These are phyloP conservation scores for Backusella liffmaniae DNA, from an alignment of 192 early-diverging fungal genomes.

Conservation along the genomic window DNA sequence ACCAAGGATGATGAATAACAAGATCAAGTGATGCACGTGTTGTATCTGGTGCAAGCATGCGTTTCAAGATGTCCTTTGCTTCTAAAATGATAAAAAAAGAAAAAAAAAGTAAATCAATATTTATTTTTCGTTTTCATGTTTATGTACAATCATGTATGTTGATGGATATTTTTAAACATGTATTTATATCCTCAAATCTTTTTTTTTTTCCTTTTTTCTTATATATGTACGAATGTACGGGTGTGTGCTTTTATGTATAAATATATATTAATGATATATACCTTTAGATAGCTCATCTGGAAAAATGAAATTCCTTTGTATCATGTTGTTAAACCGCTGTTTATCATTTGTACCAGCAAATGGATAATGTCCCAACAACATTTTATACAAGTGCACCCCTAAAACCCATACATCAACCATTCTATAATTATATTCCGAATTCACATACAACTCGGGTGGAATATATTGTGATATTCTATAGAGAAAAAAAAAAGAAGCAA, in stretches of 20 bases:
- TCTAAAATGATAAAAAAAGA: constrained; percentile 17
- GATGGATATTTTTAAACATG: neutral
- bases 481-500: neutral
- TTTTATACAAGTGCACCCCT: constrained; percentile 85
- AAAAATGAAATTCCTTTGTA: constrained; percentile 23
- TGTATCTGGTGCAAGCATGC: constrained; percentile 33
- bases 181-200: neutral
- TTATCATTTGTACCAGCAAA: constrained; percentile 41
- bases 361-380: constrained; percentile 53
- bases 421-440: neutral
- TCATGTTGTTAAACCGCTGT: constrained; percentile 32
- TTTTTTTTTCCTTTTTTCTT: neutral
- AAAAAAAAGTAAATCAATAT: too few species aligned
- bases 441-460: constrained; percentile 16
- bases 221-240: neutral
- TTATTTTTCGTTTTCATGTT: too few species aligned
- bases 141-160: neutral
- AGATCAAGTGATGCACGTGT: constrained; percentile 35
- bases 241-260: neutral
- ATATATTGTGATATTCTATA: constrained; percentile 29
- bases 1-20: constrained; percentile 37
- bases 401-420: constrained; percentile 83
- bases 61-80: constrained; percentile 34
- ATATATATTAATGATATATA: neutral
- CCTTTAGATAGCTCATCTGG: constrained; percentile 23